phyloP scores from a whole-genome alignment of 2,329 filamentous ascomycete species.

The Neopestalotiopsis rosae region DNA sequence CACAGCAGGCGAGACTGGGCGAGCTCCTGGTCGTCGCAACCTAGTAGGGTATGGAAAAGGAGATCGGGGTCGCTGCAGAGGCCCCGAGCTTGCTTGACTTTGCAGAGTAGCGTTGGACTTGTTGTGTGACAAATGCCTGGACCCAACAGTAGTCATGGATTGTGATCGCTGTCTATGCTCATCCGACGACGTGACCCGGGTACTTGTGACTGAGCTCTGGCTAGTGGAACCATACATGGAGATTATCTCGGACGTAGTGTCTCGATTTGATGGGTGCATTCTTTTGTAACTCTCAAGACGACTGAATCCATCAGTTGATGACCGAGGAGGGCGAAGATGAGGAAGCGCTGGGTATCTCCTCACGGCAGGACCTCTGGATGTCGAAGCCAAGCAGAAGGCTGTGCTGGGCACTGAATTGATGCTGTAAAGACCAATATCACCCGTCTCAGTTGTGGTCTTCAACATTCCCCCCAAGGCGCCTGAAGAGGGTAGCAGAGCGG shows the following conservation, averaged over 20 bases:
- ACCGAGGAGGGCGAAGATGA: conserved; percentile 28
- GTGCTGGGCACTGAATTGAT: conserved; percentile 48
- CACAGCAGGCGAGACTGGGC: conserved; percentile 54
- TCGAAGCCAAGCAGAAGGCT: conserved; percentile 24
- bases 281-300: conserved; percentile 46
- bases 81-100: conserved; percentile 48
- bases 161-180: conserved; percentile 54
- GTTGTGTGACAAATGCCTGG: conserved; percentile 50
- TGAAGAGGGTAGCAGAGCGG: conserved; percentile 50
- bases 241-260: conserved; percentile 59
- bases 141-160: conserved; percentile 59
- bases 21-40: conserved; percentile 57
- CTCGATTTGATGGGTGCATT: conserved; percentile 53
- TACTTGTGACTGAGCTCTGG: conserved; percentile 48
- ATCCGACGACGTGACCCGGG: conserved; percentile 47
- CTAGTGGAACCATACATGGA: conserved; percentile 61
- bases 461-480: conserved; percentile 68
- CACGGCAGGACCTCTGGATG: conserved; percentile 35
- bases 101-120: conserved; percentile 54
- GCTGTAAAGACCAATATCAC: conserved; percentile 67
- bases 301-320: conserved; percentile 35
- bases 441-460: conserved; percentile 69
- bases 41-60: conserved; percentile 65
- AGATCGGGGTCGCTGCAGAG: conserved; percentile 59
- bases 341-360: conserved; percentile 28